Evolutionary conservation across 2,329 filamentous ascomycete species (phyloP).

Genomic region (Stachybotrys chlorohalonatus): DNA sequence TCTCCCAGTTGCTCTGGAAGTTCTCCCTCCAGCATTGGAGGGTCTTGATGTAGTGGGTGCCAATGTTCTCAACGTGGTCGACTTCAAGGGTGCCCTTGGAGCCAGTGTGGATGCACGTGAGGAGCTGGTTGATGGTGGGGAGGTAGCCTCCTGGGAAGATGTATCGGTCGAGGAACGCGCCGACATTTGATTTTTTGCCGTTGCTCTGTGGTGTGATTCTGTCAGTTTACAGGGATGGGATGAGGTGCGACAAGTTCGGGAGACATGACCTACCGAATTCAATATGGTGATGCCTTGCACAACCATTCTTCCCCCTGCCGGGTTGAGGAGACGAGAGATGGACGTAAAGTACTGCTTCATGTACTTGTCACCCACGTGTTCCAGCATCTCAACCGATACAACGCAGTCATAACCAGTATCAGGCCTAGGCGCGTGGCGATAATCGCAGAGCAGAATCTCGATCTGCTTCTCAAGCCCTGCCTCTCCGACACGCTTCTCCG

Average conservation of each 20-base stretch:
- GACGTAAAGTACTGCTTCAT: slow-evolving; percentile 58
- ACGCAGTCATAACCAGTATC: slow-evolving; percentile 57
- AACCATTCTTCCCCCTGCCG: slow-evolving; percentile 55
- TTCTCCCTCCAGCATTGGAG: slow-evolving; percentile 59
- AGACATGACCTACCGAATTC: background rate
- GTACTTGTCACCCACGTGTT: slow-evolving; percentile 62
- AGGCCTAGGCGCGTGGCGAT: slow-evolving; percentile 50
- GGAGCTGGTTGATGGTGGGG: slow-evolving; percentile 45
- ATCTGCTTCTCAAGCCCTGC: slow-evolving; percentile 54
- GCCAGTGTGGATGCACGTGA: slow-evolving; percentile 50
- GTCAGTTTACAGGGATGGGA: background rate
- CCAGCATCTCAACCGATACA: slow-evolving; percentile 70
- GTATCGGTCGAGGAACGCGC: slow-evolving; percentile 60
- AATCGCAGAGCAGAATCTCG: slow-evolving; percentile 59
- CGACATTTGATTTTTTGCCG: slow-evolving; percentile 40
- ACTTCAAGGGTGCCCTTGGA: slow-evolving; percentile 55
- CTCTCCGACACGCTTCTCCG: slow-evolving; percentile 52
- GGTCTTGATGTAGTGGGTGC: slow-evolving; percentile 63
- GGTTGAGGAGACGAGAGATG: slow-evolving; percentile 55
- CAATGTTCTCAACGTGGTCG: slow-evolving; percentile 62
- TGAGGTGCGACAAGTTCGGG: no score
- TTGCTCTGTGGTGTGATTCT: slow-evolving; percentile 17
- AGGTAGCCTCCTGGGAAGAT: slow-evolving; percentile 74
- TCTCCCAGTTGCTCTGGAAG: slow-evolving; percentile 34
- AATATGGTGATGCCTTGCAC: slow-evolving; percentile 69